Evolutionary conservation across 148 eudicot genomes (phyloP).

Genomic region (Fagopyrum homotropicum): DNA sequence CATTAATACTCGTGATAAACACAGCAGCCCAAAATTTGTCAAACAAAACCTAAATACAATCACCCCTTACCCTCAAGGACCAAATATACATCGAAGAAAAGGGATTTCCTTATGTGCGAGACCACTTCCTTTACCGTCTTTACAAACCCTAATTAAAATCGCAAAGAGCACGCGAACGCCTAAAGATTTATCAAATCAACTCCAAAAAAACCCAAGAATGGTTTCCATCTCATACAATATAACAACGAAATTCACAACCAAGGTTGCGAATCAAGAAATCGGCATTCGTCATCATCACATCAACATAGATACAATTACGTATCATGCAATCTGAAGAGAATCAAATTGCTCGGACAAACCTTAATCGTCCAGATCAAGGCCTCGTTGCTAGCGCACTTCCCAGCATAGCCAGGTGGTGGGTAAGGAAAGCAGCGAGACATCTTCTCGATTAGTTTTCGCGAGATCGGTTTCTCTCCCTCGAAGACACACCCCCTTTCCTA

Average conservation of each 20-base stretch:
- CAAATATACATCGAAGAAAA: neutral
- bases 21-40: neutral
- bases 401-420: conserved; percentile 55
- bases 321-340: conserved; percentile 19
- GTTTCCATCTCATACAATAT: neutral
- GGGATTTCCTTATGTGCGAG: neutral
- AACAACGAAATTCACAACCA: neutral
- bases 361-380: conserved; percentile 96
- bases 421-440: conserved; percentile 90
- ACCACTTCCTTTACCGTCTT: neutral
- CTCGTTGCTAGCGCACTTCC: conserved; percentile 39
- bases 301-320: neutral
- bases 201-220: neutral
- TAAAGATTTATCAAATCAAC: neutral
- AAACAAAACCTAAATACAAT: neutral
- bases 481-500: neutral
- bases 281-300: neutral
- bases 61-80: neutral
- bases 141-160: neutral
- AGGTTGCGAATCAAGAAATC: conserved; percentile 5
- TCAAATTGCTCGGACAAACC: conserved; percentile 60
- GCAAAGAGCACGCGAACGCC: neutral
- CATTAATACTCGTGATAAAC: too few relatives aligned
- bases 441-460: conserved; percentile 11
- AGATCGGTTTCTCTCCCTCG: conserved; percentile 6